phyloP scores from a whole-genome alignment of 148 eudicot species.

The Camellia japonica region DNA sequence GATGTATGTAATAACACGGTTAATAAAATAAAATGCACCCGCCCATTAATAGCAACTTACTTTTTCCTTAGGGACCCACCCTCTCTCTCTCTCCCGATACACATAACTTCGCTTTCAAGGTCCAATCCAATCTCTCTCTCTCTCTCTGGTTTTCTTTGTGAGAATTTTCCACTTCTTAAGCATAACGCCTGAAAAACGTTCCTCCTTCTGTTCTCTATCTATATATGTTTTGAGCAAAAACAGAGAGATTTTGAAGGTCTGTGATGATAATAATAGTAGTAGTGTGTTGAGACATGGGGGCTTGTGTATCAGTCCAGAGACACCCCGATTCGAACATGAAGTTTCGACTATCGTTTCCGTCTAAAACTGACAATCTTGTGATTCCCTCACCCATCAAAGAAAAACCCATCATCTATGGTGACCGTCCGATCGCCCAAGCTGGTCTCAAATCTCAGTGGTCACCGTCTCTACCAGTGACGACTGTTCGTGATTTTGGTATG shows the following conservation, averaged over 20 bases:
- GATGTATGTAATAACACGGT: too few species aligned
- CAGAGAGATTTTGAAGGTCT: background rate
- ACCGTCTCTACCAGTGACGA: slow-evolving; percentile 1
- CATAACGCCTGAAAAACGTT: background rate
- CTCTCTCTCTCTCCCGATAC: too few species aligned
- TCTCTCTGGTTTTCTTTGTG: background rate
- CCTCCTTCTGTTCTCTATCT: background rate
- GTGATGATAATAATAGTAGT: background rate
- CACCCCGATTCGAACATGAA: slow-evolving; percentile 22
- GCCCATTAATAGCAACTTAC: too few species aligned
- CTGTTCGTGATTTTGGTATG: slow-evolving; percentile 29
- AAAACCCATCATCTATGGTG: slow-evolving; percentile 8
- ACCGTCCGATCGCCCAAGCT: slow-evolving; percentile 6
- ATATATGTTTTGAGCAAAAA: background rate
- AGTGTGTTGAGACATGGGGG: slow-evolving; percentile 25
- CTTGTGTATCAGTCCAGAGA: slow-evolving; percentile 31
- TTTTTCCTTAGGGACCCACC: background rate
- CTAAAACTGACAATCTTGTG: slow-evolving; percentile 21
- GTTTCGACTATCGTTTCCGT: slow-evolving; percentile 11
- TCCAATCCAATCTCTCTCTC: background rate
- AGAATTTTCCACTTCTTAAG: slow-evolving; percentile 1
- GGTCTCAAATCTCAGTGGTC: slow-evolving; percentile 20
- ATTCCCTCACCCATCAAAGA: slow-evolving; percentile 26
- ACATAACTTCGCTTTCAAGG: background rate
- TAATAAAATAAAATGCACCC: background rate